Evolutionary conservation across 306 rosid genomes (phyloP).

Genomic region (Vigna unguiculata): DNA sequence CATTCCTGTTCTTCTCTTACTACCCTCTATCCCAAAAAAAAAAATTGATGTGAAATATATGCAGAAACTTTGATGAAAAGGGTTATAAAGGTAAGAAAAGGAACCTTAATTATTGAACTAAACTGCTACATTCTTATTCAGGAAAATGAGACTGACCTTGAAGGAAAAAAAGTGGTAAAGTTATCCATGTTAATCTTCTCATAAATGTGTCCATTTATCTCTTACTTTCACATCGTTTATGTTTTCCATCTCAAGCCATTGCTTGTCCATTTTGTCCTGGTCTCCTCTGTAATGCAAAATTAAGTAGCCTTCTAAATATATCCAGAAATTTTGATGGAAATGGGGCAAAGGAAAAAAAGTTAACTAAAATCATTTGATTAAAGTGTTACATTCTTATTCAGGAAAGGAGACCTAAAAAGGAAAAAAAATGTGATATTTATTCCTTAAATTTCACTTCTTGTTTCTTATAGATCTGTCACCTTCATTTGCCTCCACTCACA

Average conservation of each 20-base stretch:
- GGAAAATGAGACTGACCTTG: constrained; percentile 19
- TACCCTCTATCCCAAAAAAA: background rate
- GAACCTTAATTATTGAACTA: constrained; percentile 19
- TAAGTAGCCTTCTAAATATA: constrained; percentile 27
- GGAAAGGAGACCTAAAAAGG: too few relatives aligned
- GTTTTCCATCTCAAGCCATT: background rate
- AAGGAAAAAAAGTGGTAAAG: constrained; percentile 25
- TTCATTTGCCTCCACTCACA: too few relatives aligned
- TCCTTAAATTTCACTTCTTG: too few relatives aligned
- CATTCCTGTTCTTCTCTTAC: background rate
- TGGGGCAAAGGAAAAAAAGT: constrained; percentile 15
- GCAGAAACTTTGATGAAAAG: constrained; percentile 23
- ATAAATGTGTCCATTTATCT: background rate
- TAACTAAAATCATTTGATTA: constrained; percentile 1
- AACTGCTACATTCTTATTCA: constrained; percentile 8
- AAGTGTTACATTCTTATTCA: background rate
- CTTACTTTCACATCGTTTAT: background rate
- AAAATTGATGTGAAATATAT: constrained; percentile 11
- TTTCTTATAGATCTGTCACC: too few relatives aligned
- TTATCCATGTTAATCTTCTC: constrained; percentile 17
- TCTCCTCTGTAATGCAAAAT: background rate
- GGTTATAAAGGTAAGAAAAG: background rate
- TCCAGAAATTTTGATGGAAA: constrained; percentile 29
- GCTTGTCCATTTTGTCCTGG: background rate
- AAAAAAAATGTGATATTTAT: too few relatives aligned